Evolutionary conservation across 768 basidiomycete species (phyloP).

Genomic region (Tulasnella sp.): DNA sequence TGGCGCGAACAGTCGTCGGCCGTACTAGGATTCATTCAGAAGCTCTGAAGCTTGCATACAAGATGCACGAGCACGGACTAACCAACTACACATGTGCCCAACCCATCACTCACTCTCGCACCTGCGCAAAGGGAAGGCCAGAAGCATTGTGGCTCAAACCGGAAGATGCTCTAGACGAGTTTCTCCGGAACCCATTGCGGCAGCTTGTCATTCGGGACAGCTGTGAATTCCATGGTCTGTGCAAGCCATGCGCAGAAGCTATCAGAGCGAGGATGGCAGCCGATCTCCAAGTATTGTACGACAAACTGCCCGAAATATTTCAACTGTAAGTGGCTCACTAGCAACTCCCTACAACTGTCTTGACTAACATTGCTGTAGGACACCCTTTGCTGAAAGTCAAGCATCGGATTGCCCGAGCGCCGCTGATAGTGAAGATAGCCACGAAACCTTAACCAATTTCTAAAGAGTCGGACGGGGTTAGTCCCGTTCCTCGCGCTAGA

Average conservation of each 20-base stretch:
- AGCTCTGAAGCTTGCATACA: slow-evolving; percentile 18
- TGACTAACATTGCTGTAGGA: not conserved
- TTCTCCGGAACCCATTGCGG: slow-evolving; percentile 18
- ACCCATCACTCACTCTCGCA: slow-evolving; percentile 18
- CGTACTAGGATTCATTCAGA: slow-evolving; percentile 15
- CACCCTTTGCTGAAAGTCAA: not conserved
- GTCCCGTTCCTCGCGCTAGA: not conserved
- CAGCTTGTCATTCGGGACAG: slow-evolving; percentile 24
- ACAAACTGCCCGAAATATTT: slow-evolving; percentile 19
- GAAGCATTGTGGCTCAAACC: slow-evolving; percentile 19
- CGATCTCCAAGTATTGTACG: slow-evolving; percentile 16
- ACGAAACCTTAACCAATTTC: not conserved
- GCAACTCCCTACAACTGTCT: not conserved
- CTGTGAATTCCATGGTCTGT: slow-evolving; percentile 23
- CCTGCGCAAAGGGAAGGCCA: slow-evolving; percentile 25
- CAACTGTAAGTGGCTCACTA: not conserved
- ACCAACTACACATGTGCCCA: slow-evolving; percentile 6
- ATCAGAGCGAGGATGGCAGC: slow-evolving; percentile 8
- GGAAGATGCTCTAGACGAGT: slow-evolving; percentile 17
- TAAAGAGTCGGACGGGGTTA: not conserved
- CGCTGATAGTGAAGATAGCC: not conserved
- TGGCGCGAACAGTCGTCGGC: slow-evolving; percentile 10
- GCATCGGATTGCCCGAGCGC: not conserved
- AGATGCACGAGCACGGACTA: slow-evolving; percentile 24
- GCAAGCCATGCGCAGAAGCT: slow-evolving; percentile 11